phyloP scores from a whole-genome alignment of 2,329 filamentous ascomycete species.

The Boeremia lycopersici region DNA sequence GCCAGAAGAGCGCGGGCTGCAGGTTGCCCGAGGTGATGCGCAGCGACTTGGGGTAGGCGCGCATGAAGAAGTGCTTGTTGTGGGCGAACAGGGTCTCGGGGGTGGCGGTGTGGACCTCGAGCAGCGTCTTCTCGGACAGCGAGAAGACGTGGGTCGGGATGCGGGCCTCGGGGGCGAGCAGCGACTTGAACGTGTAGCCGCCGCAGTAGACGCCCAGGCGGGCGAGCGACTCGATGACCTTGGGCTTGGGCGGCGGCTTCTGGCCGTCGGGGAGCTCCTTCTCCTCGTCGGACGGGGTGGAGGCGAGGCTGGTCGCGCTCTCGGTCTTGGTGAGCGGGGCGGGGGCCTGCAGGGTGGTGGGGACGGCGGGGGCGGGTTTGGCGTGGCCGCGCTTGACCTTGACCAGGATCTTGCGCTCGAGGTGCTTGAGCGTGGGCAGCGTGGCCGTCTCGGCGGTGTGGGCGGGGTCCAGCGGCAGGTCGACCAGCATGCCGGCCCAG shows the following conservation, averaged over 20 bases:
- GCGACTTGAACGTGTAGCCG: constrained; percentile 78
- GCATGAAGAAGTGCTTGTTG: constrained; percentile 82
- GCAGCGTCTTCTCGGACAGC: constrained; percentile 65
- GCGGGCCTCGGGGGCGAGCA: constrained; percentile 65
- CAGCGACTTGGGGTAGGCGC: constrained; percentile 83
- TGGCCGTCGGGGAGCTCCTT: constrained; percentile 49
- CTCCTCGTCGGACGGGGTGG: constrained; percentile 41
- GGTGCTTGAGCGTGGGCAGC: constrained; percentile 66
- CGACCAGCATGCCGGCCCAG: constrained; percentile 77
- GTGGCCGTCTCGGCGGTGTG: constrained; percentile 61
- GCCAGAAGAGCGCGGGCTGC: constrained; percentile 84
- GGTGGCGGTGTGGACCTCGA: constrained; percentile 68
- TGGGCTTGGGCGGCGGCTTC: constrained; percentile 58
- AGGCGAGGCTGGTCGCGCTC: constrained; percentile 31
- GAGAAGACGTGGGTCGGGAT: constrained; percentile 69
- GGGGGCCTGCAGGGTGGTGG: constrained; percentile 38
- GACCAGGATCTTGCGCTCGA: constrained; percentile 75
- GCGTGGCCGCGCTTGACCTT: constrained; percentile 56
- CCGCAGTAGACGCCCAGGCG: constrained; percentile 84
- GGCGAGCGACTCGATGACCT: constrained; percentile 74
- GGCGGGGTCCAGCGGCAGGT: constrained; percentile 54
- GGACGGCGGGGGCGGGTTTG: constrained; percentile 39
- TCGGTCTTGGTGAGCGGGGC: constrained; percentile 30
- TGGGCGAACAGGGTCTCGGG: constrained; percentile 72
- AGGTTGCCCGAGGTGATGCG: constrained; percentile 85